phyloP scores from a whole-genome alignment of 768 basidiomycete genomes.

The Kwoniella newhampshirensis region DNA sequence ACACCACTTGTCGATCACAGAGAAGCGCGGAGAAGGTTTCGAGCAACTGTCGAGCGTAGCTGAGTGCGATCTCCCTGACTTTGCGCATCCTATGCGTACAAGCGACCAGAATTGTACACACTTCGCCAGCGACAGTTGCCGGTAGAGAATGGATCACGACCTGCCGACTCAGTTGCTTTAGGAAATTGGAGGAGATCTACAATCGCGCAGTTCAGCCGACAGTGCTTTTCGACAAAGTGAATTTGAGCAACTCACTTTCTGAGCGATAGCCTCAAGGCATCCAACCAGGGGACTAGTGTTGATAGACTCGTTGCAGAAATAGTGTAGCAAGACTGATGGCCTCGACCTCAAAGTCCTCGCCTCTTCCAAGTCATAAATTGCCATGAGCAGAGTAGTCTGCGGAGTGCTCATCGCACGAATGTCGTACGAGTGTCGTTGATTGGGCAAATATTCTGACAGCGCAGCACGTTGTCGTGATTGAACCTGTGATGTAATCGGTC shows the following conservation, averaged over 20 bases:
- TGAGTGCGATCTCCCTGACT: constrained; percentile 76
- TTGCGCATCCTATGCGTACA: constrained; percentile 81
- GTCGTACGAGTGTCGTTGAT: constrained; percentile 62
- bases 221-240: not conserved
- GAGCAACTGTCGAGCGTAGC: constrained; percentile 79
- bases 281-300: constrained; percentile 70
- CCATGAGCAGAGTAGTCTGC: constrained; percentile 79
- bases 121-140: constrained; percentile 65
- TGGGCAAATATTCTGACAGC: constrained; percentile 66
- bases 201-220: not conserved
- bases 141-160: constrained; percentile 80
- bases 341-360: constrained; percentile 77
- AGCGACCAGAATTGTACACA: constrained; percentile 70
- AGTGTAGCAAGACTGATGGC: constrained; percentile 77
- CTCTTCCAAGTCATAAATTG: constrained; percentile 82
- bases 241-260: constrained; percentile 66
- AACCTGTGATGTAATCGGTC: constrained; percentile 57
- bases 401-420: constrained; percentile 73
- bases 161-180: constrained; percentile 68
- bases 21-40: constrained; percentile 90
- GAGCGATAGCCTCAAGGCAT: constrained; percentile 82
- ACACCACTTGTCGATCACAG: constrained; percentile 84
- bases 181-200: constrained; percentile 76
- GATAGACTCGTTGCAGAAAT: constrained; percentile 82
- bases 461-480: constrained; percentile 66